phyloP scores from a whole-genome alignment of 495 filamentous ascomycete genomes.

The Podospora pseudocomata region DNA sequence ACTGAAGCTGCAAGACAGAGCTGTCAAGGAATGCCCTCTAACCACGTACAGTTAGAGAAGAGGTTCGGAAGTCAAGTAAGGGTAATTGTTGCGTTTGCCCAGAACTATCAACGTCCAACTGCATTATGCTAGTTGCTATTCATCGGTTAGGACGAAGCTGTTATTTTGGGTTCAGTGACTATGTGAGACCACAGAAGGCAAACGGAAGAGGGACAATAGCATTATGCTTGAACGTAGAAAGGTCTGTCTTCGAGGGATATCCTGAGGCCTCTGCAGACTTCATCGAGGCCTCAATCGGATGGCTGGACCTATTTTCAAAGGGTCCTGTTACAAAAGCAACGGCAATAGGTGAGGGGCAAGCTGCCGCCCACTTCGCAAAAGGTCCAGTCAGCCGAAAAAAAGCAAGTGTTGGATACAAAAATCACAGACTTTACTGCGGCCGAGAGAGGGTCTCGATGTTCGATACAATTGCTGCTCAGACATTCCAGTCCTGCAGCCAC shows the following conservation, averaged over 20 bases:
- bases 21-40: background rate
- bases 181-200: background rate
- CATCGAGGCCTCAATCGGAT: too few relatives aligned
- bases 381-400: conserved; percentile 1
- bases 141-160: background rate
- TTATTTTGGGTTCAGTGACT: background rate
- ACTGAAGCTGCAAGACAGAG: background rate
- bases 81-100: background rate
- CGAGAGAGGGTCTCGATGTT: background rate
- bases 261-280: too few relatives aligned
- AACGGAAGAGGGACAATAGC: background rate
- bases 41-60: background rate
- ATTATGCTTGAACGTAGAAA: too few relatives aligned
- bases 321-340: background rate
- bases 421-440: background rate
- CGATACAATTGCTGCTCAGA: background rate
- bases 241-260: too few relatives aligned
- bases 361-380: background rate
- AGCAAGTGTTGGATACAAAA: background rate
- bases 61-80: background rate
- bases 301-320: background rate
- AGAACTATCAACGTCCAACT: background rate
- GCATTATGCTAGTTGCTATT: background rate
- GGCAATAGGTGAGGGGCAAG: background rate
- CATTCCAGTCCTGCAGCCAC: conserved; percentile 8